phyloP scores from a whole-genome alignment of 1,139 yeast genomes.

The Suhomyces guaymorum region DNA sequence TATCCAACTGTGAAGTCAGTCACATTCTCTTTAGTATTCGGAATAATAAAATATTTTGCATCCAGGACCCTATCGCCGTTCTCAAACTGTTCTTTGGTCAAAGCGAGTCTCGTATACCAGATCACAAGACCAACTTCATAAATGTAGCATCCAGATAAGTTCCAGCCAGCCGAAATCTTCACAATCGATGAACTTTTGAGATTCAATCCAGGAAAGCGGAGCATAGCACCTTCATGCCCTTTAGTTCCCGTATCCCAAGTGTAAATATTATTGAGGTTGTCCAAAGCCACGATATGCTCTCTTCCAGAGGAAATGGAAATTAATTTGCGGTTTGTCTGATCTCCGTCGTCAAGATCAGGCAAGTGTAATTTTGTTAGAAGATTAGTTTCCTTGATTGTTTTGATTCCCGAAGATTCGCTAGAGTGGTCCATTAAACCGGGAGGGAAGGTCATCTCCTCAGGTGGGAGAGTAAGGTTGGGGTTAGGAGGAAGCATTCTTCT shows the following conservation, averaged over 20 bases:
- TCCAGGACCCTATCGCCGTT: constrained; percentile 19
- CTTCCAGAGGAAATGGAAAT: constrained; percentile 64
- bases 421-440: constrained; percentile 7
- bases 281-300: constrained; percentile 64
- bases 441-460: constrained; percentile 14
- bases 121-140: constrained; percentile 56
- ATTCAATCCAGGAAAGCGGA: constrained; percentile 38
- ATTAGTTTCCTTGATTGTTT: constrained; percentile 27
- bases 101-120: constrained; percentile 53
- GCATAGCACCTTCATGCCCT: constrained; percentile 46
- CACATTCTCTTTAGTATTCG: constrained; percentile 40
- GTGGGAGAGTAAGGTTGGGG: constrained; percentile 16
- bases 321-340: constrained; percentile 29
- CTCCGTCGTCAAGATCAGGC: constrained; percentile 19
- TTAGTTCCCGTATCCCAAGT: constrained; percentile 61
- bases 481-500: constrained; percentile 15
- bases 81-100: constrained; percentile 27
- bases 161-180: constrained; percentile 72
- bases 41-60: constrained; percentile 45
- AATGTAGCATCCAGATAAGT: constrained; percentile 53
- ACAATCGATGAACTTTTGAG: constrained; percentile 22
- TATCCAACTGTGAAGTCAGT: constrained; percentile 61
- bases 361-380: constrained; percentile 31
- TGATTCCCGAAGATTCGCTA: neutral
- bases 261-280: constrained; percentile 51